phyloP scores from a whole-genome alignment of 148 eudicot genomes.

The Rhododendron ovatum region DNA sequence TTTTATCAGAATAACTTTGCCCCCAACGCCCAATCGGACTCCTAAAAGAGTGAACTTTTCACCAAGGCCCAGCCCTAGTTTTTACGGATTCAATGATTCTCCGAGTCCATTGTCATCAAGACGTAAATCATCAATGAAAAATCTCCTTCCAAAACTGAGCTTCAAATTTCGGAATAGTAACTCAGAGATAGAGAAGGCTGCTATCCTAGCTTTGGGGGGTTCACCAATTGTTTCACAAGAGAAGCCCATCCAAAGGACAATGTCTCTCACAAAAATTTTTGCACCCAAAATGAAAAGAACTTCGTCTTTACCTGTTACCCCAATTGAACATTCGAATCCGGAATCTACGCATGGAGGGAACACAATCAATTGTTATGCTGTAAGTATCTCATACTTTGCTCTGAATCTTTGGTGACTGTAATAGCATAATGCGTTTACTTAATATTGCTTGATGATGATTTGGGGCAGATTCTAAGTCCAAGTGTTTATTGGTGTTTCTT shows the following conservation, averaged over 20 bases:
- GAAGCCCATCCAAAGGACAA: slow-evolving; percentile 48
- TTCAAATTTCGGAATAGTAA: slow-evolving; percentile 58
- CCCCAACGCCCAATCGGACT: slow-evolving; percentile 50
- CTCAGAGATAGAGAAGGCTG: slow-evolving; percentile 71
- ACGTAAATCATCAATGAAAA: slow-evolving; percentile 56
- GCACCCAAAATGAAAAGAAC: slow-evolving; percentile 47
- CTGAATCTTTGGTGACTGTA: background rate
- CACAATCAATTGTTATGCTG: slow-evolving; percentile 28
- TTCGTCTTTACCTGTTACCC: slow-evolving; percentile 74
- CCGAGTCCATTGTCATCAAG: slow-evolving; percentile 44
- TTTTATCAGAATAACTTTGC: slow-evolving; percentile 49
- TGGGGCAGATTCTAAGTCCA: background rate
- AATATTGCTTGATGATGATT: background rate
- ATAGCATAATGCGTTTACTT: background rate
- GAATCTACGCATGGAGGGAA: slow-evolving; percentile 76
- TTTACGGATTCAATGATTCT: slow-evolving; percentile 27
- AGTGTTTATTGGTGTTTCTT: background rate
- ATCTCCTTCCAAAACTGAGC: slow-evolving; percentile 76
- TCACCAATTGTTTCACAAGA: slow-evolving; percentile 42
- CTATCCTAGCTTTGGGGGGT: slow-evolving; percentile 52
- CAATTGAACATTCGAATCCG: slow-evolving; percentile 79
- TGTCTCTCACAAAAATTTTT: slow-evolving; percentile 57
- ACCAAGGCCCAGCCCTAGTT: slow-evolving; percentile 59
- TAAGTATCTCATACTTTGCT: slow-evolving; percentile 19
- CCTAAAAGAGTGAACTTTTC: slow-evolving; percentile 74